A percentile compares a stretch with the other conserved stretches of the same genome.
Conservation (phyloP, 2,329 filamentous ascomycete genomes). For the Fusarium ramigenum region DNA sequence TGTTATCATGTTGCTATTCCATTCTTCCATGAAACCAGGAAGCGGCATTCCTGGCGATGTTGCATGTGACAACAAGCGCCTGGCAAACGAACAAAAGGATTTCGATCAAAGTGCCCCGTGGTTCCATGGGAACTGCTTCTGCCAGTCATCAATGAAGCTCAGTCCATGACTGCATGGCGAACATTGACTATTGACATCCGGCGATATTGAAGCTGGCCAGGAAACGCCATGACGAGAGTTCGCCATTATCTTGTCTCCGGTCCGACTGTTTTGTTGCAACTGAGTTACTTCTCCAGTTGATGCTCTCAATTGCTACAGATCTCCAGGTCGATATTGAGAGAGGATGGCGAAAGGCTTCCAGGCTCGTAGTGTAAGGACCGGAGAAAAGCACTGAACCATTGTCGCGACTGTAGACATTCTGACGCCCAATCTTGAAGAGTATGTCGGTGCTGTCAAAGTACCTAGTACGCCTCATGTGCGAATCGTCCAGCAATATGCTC, state of each 20-base stretch:
- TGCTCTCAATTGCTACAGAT: background rate
- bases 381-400: background rate
- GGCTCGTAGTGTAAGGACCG: background rate
- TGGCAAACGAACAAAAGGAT: background rate
- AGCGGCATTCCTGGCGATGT: background rate
- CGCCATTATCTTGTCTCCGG: background rate
- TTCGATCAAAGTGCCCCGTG: background rate
- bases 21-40: background rate
- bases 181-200: background rate
- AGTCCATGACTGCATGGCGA: background rate
- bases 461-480: background rate
- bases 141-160: background rate
- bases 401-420: background rate
- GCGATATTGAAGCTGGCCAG: background rate
- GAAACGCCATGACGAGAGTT: background rate
- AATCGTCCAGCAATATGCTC: conserved; percentile 10
- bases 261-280: background rate
- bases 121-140: background rate
- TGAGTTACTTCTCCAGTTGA: background rate
- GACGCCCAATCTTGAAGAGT: background rate
- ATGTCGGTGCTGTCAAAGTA: background rate
- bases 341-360: background rate
- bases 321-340: background rate
- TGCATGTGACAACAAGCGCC: conserved; percentile 23
- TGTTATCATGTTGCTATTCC: conserved; percentile 1